Conservation (phyloP, 345 rosid species). For the Trapa bicornis region DNA sequence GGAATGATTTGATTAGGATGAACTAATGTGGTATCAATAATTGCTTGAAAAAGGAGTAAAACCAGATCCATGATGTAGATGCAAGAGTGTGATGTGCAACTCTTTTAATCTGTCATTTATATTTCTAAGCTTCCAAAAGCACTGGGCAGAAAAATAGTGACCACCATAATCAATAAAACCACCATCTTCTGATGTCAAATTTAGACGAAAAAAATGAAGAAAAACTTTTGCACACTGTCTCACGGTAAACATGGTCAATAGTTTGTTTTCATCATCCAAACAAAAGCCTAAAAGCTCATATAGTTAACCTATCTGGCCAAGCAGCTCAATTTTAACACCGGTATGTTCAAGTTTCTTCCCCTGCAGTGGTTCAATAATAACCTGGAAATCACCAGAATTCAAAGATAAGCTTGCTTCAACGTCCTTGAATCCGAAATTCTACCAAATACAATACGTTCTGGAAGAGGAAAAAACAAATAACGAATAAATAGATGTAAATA, state of each 20-base stretch:
- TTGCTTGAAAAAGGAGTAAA: background rate
- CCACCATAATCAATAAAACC: background rate
- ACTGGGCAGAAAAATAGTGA: background rate
- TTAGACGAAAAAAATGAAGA: background rate
- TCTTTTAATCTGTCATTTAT: background rate
- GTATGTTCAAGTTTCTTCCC: conserved; percentile 92
- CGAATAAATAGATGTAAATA: background rate
- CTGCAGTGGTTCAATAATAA: conserved; percentile 64
- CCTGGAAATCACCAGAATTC: conserved; percentile 24
- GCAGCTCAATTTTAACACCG: conserved; percentile 92
- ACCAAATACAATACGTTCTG: background rate
- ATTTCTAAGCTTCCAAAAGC: background rate
- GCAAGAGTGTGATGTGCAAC: background rate
- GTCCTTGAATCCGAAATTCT: background rate
- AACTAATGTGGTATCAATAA: background rate
- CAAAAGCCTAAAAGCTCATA: conserved; percentile 1
- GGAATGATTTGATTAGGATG: background rate
- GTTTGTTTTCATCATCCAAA: background rate
- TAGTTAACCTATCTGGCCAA: conserved; percentile 80
- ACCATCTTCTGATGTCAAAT: background rate
- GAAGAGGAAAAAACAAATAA: background rate
- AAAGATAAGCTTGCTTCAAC: background rate
- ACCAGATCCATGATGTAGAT: background rate
- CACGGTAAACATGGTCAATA: background rate
- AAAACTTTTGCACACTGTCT: background rate